A percentile compares a stretch with the other conserved stretches of the same genome.
These are phyloP conservation scores for Cardamine resedifolia DNA, from an alignment of 345 rosid species.

Conservation along the genomic window DNA sequence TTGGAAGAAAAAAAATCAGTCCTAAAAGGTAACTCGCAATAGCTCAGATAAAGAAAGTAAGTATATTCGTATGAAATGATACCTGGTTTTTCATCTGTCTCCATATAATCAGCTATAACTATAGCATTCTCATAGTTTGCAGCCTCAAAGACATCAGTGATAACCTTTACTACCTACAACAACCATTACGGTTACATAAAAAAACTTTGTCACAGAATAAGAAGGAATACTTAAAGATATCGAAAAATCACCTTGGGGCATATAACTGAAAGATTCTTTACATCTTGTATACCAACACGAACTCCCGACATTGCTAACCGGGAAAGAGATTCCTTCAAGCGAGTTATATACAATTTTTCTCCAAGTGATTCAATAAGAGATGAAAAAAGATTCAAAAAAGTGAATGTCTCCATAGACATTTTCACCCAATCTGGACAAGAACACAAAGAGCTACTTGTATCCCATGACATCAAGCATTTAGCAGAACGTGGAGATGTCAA, in stretches of 20 bases:
- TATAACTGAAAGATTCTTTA: slow-evolving; percentile 63
- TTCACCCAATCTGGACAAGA: slow-evolving; percentile 82
- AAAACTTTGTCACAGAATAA: not conserved
- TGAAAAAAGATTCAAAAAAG: slow-evolving; percentile 59
- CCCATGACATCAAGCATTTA: slow-evolving; percentile 51
- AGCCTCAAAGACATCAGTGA: slow-evolving; percentile 40
- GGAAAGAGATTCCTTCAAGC: slow-evolving; percentile 52
- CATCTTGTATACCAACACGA: slow-evolving; percentile 50
- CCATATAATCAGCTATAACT: slow-evolving; percentile 49
- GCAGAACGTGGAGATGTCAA: slow-evolving; percentile 51
- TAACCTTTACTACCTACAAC: slow-evolving; percentile 63
- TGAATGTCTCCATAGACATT: slow-evolving; percentile 58
- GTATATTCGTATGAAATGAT: slow-evolving; percentile 17
- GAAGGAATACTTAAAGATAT: slow-evolving; percentile 2
- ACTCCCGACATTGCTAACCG: slow-evolving; percentile 54
- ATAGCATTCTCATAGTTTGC: slow-evolving; percentile 43
- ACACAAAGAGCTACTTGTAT: slow-evolving; percentile 42
- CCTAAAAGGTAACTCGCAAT: slow-evolving; percentile 1
- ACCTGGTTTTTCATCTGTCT: slow-evolving; percentile 45
- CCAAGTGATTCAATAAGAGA: slow-evolving; percentile 46
- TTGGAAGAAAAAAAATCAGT: slow-evolving; percentile 28
- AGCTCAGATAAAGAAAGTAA: slow-evolving; percentile 19
- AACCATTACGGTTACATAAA: slow-evolving; percentile 30
- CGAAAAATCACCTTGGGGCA: slow-evolving; percentile 67
- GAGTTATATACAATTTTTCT: slow-evolving; percentile 39